A percentile compares a stretch with the other conserved stretches of the same genome.
These are phyloP conservation scores for Apiospora arundinis DNA, from an alignment of 2,329 filamentous ascomycete species.

Conservation along the genomic window DNA sequence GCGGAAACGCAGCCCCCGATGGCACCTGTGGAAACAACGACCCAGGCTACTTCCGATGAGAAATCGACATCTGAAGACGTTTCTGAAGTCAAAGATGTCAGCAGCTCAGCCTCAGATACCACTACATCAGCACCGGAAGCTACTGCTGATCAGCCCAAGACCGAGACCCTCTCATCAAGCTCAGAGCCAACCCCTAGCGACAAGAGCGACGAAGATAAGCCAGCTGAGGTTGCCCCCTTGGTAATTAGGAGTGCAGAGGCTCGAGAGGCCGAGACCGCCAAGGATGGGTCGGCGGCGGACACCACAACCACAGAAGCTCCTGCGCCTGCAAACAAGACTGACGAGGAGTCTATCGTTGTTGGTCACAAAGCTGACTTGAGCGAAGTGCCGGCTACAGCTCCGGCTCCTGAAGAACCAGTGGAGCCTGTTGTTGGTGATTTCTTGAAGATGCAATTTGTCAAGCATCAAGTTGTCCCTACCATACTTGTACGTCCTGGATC, in stretches of 20 bases:
- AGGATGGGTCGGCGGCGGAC: conserved; percentile 19
- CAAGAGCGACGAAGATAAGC: not conserved
- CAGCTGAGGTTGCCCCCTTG: not conserved
- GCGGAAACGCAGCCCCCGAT: not conserved
- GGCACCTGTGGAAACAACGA: not conserved
- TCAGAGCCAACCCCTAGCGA: not conserved
- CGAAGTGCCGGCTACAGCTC: conserved; percentile 29
- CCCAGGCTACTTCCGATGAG: not conserved
- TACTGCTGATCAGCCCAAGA: not conserved
- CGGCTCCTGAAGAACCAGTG: conserved; percentile 27
- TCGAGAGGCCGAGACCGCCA: not conserved
- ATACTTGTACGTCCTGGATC: conserved; percentile 73
- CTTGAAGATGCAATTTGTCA: conserved; percentile 95
- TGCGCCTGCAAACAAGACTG: conserved; percentile 28
- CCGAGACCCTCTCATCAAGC: not conserved
- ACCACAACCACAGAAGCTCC: conserved; percentile 20
- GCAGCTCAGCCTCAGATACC: not conserved
- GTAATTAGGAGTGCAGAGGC: not conserved
- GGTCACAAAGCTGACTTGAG: conserved; percentile 31
- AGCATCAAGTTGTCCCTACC: conserved; percentile 91
- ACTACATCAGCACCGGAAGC: not conserved
- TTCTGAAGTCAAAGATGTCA: not conserved
- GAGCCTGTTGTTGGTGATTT: conserved; percentile 90
- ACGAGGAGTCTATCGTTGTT: conserved; percentile 39
- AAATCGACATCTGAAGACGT: not conserved